These are phyloP conservation scores for Quillaja saponaria DNA, from an alignment of 306 rosid genomes.

Conservation along the genomic window DNA sequence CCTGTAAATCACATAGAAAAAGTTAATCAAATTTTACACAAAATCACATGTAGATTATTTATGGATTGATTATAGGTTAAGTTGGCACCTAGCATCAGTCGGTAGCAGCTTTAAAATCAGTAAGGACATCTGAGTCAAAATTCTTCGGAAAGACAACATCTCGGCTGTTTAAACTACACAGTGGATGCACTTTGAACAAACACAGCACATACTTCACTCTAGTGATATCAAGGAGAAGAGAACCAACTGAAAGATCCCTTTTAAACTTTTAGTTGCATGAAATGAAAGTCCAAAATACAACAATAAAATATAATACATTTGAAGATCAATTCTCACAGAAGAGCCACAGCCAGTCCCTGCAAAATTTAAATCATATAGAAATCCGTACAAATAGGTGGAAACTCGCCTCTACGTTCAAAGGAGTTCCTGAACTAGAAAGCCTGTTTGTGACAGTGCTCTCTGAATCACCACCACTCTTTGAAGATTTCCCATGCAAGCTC, in stretches of 20 bases:
- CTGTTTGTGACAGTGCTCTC: conserved; percentile 26
- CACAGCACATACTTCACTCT: background rate
- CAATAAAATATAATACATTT: conserved; percentile 3
- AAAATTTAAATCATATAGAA: background rate
- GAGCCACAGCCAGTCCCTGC: background rate
- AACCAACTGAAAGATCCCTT: conserved; percentile 4
- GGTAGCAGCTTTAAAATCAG: conserved; percentile 11
- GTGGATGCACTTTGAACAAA: background rate
- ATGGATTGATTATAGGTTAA: conserved; percentile 10
- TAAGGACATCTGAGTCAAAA: background rate
- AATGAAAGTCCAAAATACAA: conserved; percentile 19
- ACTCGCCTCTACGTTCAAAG: conserved; percentile 48
- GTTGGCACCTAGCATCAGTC: conserved; percentile 6
- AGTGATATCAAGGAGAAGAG: conserved; percentile 1
- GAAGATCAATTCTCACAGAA: background rate
- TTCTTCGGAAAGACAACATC: no score
- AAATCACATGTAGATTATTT: background rate
- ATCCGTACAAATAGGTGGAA: conserved; percentile 13
- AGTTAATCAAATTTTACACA: conserved; percentile 8
- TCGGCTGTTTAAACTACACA: no score
- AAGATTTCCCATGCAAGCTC: conserved; percentile 37
- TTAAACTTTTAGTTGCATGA: background rate
- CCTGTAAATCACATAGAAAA: conserved; percentile 47
- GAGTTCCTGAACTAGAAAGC: conserved; percentile 28
- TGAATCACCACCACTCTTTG: conserved; percentile 28